Conservation (phyloP, 441 rosid genomes). For the Hura crepitans region DNA sequence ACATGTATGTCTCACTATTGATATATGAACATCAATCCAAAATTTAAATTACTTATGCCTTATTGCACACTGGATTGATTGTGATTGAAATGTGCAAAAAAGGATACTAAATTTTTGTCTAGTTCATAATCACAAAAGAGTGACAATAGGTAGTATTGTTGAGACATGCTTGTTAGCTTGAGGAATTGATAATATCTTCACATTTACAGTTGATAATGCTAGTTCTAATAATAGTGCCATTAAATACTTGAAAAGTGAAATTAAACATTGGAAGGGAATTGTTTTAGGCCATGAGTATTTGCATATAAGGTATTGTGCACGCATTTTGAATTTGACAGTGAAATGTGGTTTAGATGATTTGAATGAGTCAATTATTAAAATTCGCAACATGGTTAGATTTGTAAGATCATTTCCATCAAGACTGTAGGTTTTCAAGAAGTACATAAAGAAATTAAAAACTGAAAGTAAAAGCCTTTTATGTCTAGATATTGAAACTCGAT, state of each 20-base stretch:
- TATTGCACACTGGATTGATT: slow-evolving; percentile 1
- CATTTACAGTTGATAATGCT: neutral
- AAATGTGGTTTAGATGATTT: neutral
- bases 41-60: neutral
- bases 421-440: neutral
- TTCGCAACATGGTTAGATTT: neutral
- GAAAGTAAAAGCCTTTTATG: neutral
- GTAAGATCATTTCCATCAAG: neutral
- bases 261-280: neutral
- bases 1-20: neutral
- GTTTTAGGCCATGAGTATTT: neutral
- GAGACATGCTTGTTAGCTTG: neutral
- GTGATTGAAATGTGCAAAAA: neutral
- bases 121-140: slow-evolving; percentile 2
- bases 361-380: neutral
- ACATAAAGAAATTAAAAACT: neutral
- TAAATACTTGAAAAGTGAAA: neutral
- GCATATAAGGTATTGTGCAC: neutral
- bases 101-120: neutral
- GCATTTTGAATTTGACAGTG: too few species aligned
- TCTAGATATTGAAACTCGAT: slow-evolving; percentile 12
- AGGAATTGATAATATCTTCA: neutral
- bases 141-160: neutral
- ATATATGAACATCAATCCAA: neutral
- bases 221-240: neutral